Conservation (phyloP, 2,329 filamentous ascomycete genomes). For the Bisporella sp. region DNA sequence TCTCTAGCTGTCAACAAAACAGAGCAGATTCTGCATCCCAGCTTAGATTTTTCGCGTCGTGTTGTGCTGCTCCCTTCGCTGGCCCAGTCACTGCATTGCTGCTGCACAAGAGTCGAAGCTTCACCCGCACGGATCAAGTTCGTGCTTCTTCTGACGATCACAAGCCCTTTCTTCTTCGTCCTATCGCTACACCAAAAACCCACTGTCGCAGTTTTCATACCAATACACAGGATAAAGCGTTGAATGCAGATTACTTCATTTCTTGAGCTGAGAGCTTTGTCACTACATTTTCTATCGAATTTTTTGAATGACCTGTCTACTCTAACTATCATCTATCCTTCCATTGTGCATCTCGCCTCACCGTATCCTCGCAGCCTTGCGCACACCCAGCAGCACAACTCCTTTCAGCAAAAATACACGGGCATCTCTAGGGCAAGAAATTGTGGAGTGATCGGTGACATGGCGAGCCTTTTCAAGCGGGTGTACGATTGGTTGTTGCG, state of each 20-base stretch:
- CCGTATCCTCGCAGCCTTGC: constrained; percentile 19
- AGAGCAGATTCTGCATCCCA: too few relatives aligned
- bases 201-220: too few relatives aligned
- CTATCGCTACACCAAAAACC: constrained; percentile 14
- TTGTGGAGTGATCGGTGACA: constrained; percentile 37
- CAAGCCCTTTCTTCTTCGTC: constrained; percentile 16
- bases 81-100: too few relatives aligned
- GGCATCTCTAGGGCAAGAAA: not conserved
- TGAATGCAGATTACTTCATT: too few relatives aligned
- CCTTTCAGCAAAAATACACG: not conserved
- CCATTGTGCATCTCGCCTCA: not conserved
- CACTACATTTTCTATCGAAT: too few relatives aligned
- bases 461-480: constrained; percentile 87
- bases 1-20: too few relatives aligned
- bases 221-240: too few relatives aligned
- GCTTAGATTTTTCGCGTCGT: too few relatives aligned
- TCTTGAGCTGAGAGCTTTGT: too few relatives aligned
- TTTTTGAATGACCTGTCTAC: constrained; percentile 6
- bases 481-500: constrained; percentile 98
- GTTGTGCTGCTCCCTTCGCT: too few relatives aligned
- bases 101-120: too few relatives aligned
- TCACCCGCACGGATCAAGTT: too few relatives aligned
- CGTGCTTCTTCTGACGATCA: constrained; percentile 1
- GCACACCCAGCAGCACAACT: constrained; percentile 9
- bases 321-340: not conserved